These are phyloP conservation scores for Rhodosporidiobolus odoratus DNA, from an alignment of 768 basidiomycete genomes.

Conservation along the genomic window DNA sequence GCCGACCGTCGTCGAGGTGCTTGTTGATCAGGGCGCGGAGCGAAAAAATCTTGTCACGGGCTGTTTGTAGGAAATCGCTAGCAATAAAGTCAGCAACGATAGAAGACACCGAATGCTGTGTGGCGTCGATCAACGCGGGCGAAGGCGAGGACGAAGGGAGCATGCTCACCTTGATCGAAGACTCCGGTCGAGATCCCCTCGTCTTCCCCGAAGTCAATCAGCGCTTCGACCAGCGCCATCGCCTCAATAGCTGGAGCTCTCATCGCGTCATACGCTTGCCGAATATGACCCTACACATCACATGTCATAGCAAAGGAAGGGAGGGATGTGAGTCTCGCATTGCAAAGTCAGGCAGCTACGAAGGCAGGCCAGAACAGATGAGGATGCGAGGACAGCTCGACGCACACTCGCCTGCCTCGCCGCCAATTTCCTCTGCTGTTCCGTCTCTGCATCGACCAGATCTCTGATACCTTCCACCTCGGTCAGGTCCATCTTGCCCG, in stretches of 20 bases:
- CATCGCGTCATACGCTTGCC: conserved; percentile 60
- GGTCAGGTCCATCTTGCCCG: conserved; percentile 75
- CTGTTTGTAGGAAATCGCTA: conserved; percentile 46
- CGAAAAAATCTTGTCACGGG: conserved; percentile 53
- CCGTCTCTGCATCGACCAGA: conserved; percentile 82
- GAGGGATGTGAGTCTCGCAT: not conserved
- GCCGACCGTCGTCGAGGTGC: conserved; percentile 64
- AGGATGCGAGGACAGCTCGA: conserved; percentile 31
- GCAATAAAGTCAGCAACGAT: not conserved
- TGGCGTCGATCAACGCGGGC: not conserved
- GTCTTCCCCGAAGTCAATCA: conserved; percentile 90
- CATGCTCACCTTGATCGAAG: conserved; percentile 47
- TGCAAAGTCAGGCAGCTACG: not conserved
- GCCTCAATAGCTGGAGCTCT: conserved; percentile 64
- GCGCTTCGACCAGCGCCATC: conserved; percentile 73
- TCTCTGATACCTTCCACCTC: conserved; percentile 85
- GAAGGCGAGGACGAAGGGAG: not conserved
- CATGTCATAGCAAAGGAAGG: too few relatives aligned
- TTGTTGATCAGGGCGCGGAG: conserved; percentile 56
- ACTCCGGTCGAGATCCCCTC: conserved; percentile 83
- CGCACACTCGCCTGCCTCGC: conserved; percentile 63
- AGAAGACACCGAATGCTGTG: too few relatives aligned
- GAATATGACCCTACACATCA: conserved; percentile 57
- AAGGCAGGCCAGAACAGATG: not conserved
- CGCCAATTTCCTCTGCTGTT: conserved; percentile 69